Evolutionary conservation across 305 asterid genomes (phyloP), one percentile per base, ranked within the genome.

Genomic region (Fraxinus xanthoxyloides): DNA sequence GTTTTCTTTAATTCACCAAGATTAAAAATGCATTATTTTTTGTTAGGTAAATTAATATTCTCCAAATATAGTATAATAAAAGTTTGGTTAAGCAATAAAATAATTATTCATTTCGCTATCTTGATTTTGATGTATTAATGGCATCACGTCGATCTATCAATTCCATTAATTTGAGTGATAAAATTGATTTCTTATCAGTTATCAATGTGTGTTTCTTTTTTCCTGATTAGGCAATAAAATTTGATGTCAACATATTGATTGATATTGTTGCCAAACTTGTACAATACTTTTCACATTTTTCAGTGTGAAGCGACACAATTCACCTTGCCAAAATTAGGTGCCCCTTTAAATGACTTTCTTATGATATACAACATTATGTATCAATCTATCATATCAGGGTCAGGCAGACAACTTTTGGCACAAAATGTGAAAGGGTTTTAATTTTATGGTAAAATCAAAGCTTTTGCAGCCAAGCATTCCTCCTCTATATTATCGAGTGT

Each of bases 301-400:
- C 19, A 9, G 46, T 24, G 75, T 21, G 35, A 13, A 38, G 46
- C 24, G 78, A 65, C 70, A 34, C 17, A 38, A 63, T 69, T 28
- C 24, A 38, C 40, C 9, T 34, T 75, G 21, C 84, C 84, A 84
- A 80, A 84, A 76, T 51, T 76, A 84, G 79, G 84, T 17, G 34
- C 72, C 81, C 5, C 59, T 78, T 74, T 73, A 21, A 61, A 28
- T 59, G 65, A 26, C 67, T 17, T 43, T 17, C 9, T 30, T 34
- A 48, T 34, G 76, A 56, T 72, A 83, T 69, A 79, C 78, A 75
- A 69, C 46, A 7, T 36, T 38, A 38, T 32, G 36, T 32, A 32
- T 32, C 46, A 76, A 79, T 79, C 78, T 74, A 75, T 79, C 81
- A 63, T 78, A 35, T 75, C 78, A 67, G 40, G 40, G 5, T 35